Base-by-base conservation (phyloP, 176 grass and related monocot genomes). In the Triticum turgidum region DNA sequence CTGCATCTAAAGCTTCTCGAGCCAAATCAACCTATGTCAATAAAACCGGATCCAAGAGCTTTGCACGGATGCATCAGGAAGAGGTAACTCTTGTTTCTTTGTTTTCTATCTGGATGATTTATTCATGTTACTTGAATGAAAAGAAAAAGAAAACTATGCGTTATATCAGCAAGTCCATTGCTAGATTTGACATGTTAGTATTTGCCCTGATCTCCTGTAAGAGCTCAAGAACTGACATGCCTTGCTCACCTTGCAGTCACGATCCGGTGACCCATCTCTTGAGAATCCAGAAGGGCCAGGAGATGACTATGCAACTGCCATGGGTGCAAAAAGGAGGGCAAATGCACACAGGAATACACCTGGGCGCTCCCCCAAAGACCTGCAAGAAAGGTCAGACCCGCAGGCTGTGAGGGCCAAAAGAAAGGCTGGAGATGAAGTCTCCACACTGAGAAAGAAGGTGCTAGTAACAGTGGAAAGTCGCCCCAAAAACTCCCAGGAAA, bases 41-140 rank as follows among this genome's bases (percentile, higher is more conserved):
- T 79, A 78, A 27, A 22, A 89, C 71, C 6, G 87, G 87, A 35
- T 72, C 80, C 59, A 89, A 89, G 62, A 89, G 87, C 62, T 89
- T 89, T 49, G 81, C 87, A 4, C 80, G 87, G 76, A 84, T 84
- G 58, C 81, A 33, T 39, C 81, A 89, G 69, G 87, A 89, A 62
- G 81, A 89, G 81, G 87, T 89, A 32, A 32, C 42, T 78, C 66
- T 68, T 33, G n/a, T 47, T 71, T 33, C 3, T 12, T 62, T 80
- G 47, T 61, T 87, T 73, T 56, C 39, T 73, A 15, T 76, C 25
- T 76, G 73, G 44, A 32, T 52, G 73, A 52, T 76, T 76, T 76
- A 52, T 76, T 76, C 25, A 7, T 76, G 25, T 76, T 3, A 21
- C 18, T 70, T 70, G 45, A 76, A 76, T 76, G 73, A 52, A 32